Evolutionary conservation across 139 green algal genomes (phyloP).

Genomic region (Cymbomonas tetramitiformis): DNA sequence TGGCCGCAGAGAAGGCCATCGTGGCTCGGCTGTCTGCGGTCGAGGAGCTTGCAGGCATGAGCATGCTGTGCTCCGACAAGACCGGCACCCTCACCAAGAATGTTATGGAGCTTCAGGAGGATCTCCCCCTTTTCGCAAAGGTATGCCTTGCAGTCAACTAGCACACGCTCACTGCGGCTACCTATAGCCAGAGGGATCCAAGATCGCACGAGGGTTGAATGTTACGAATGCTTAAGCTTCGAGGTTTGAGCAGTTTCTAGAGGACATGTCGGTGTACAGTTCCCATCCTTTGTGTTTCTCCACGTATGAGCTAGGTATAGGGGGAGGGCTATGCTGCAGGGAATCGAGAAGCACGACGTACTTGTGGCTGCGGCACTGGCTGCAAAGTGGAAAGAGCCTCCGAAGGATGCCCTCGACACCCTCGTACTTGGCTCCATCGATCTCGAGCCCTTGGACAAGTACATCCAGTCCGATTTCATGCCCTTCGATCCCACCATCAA

Average conservation of each 20-base stretch:
- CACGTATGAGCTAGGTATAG: too few species aligned
- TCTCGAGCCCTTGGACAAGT: not conserved
- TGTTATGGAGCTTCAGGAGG: slow-evolving; percentile 66
- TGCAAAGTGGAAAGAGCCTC: slow-evolving; percentile 48
- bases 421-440: slow-evolving; percentile 43
- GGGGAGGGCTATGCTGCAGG: too few species aligned
- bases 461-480: slow-evolving; percentile 53
- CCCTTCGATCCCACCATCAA: slow-evolving; percentile 78
- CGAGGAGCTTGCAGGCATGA: slow-evolving; percentile 78
- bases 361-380: slow-evolving; percentile 47
- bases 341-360: slow-evolving; percentile 29
- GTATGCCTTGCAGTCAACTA: too few species aligned
- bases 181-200: too few species aligned
- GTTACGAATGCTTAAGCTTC: too few species aligned
- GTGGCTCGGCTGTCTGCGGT: slow-evolving; percentile 61
- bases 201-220: too few species aligned
- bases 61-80: slow-evolving; percentile 78
- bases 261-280: too few species aligned
- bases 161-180: too few species aligned
- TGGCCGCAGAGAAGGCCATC: slow-evolving; percentile 53
- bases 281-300: too few species aligned
- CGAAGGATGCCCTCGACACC: slow-evolving; percentile 69
- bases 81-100: slow-evolving; percentile 74
- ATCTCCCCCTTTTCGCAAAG: slow-evolving; percentile 53
- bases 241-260: too few species aligned